Evolutionary conservation across 306 rosid genomes (phyloP).

Genomic region (Canavalia gladiata): DNA sequence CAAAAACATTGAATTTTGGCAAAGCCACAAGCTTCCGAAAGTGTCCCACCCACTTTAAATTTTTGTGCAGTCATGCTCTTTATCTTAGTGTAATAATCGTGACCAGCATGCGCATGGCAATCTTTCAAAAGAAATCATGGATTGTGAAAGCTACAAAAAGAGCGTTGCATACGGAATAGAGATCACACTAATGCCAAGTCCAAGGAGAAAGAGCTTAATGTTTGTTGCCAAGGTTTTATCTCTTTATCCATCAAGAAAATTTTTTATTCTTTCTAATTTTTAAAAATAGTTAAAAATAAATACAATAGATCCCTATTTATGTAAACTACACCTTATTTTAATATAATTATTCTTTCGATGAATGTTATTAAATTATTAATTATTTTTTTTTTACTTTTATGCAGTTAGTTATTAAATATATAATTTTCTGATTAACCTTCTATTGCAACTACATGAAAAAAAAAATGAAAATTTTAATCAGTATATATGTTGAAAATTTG

Average conservation of each 20-base stretch:
- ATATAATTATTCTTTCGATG: no score
- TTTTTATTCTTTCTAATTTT: no score
- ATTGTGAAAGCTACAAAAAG: slow-evolving; percentile 40
- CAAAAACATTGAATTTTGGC: slow-evolving; percentile 36
- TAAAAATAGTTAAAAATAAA: no score
- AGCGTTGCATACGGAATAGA: not conserved
- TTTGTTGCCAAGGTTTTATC: not conserved
- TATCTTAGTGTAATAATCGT: slow-evolving; percentile 38
- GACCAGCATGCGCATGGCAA: slow-evolving; percentile 45
- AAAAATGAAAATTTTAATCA: no score
- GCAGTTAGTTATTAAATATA: no score
- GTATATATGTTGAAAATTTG: no score
- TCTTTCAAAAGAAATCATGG: slow-evolving; percentile 34
- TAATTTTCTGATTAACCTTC: no score
- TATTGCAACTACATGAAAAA: no score
- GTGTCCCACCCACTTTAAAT: slow-evolving; percentile 41
- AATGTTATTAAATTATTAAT: no score
- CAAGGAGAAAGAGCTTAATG: not conserved
- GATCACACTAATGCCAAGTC: slow-evolving; percentile 5
- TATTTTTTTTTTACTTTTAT: no score
- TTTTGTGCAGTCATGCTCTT: slow-evolving; percentile 41
- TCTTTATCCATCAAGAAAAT: not conserved
- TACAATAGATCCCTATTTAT: no score
- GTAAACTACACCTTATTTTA: no score
- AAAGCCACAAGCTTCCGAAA: not conserved